These are phyloP conservation scores for Beauveria scarabaeidicola DNA, from an alignment of 2,329 filamentous ascomycete genomes.

Conservation along the genomic window DNA sequence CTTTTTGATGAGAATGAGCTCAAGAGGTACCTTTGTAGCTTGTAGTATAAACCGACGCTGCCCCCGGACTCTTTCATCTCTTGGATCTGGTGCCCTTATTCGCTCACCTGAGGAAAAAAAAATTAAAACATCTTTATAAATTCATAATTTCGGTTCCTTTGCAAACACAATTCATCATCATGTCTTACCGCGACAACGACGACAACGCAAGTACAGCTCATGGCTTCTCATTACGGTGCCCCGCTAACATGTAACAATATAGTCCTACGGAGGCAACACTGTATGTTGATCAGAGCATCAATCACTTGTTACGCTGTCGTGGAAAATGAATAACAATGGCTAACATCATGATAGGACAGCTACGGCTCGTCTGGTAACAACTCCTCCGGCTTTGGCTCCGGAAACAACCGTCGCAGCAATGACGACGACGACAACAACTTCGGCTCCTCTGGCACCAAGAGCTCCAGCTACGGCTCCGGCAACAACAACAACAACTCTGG, in stretches of 20 bases:
- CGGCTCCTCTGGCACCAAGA: too few species aligned
- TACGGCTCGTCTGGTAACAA: slow-evolving; percentile 13
- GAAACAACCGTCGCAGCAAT: slow-evolving; percentile 11
- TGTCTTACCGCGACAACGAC: slow-evolving; percentile 41
- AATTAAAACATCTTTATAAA: background rate
- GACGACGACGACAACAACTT: slow-evolving; percentile 8
- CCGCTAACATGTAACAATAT: slow-evolving; percentile 16
- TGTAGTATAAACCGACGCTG: slow-evolving; percentile 6
- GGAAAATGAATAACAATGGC: background rate
- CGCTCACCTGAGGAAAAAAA: background rate
- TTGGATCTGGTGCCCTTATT: background rate
- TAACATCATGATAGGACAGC: slow-evolving; percentile 6
- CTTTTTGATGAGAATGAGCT: slow-evolving; percentile 2
- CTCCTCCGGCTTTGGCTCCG: background rate
- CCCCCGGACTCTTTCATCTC: background rate
- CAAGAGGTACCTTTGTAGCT: slow-evolving; percentile 7
- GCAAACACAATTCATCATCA: slow-evolving; percentile 17
- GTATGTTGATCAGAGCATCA: slow-evolving; percentile 14
- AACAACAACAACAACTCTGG: background rate
- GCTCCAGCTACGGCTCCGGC: slow-evolving; percentile 9
- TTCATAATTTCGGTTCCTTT: background rate
- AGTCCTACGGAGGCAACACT: slow-evolving; percentile 21
- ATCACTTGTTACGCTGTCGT: background rate
- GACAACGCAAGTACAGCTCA: slow-evolving; percentile 21
- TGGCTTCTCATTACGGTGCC: background rate